Evolutionary conservation across 257 asterid genomes (phyloP), one percentile per base, ranked within the genome.

Genomic region (Nicotiana noctiflora): DNA sequence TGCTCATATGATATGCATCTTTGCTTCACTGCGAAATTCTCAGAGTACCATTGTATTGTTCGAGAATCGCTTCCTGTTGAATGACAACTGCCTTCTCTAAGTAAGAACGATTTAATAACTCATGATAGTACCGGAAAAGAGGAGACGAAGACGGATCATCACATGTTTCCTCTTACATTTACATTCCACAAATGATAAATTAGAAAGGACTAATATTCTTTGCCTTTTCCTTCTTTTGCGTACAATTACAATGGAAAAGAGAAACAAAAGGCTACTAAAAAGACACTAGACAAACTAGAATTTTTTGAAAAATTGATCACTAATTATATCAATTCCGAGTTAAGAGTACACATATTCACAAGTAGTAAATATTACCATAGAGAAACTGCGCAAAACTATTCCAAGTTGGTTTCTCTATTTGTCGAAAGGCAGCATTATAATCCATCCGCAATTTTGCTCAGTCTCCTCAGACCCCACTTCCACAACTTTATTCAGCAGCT

Each of bases 291-390:
- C 60, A 49, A 23, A 49, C 61, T 21, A 74, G 23, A 49, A 8
- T 13, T 15, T 11, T 2, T 37, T 46, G 25, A 49, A 18, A 64
- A 49, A 49, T 23, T 49, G 61, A 14, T 74, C 61, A 14, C 79
- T 74, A 74, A 74, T 74, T 74, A 74, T 25, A 59, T 49, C 79
- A 14, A 40, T 37, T 23, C 44, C 25, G 4, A 23, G 61, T 14
- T 14, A 1, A 74, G 15, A 25, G 61, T 49, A 74, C 79, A n/a
- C 79, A 67, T 56, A 80, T 80, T 80, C 78, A 80, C 83, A 67
- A 80, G 79, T 34, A 53, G 68, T 53, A 74, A 67, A 80, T 25
- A 52, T 27, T 18, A 64, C 61, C 34, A 46, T 29, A 14, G 61
- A 74, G 44, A 51, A 49, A 74, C 79, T 74, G 79, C 23, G 23